These are phyloP conservation scores for Magnusiomyces magnusii DNA, from an alignment of 1,139 yeast species.

Conservation along the genomic window DNA sequence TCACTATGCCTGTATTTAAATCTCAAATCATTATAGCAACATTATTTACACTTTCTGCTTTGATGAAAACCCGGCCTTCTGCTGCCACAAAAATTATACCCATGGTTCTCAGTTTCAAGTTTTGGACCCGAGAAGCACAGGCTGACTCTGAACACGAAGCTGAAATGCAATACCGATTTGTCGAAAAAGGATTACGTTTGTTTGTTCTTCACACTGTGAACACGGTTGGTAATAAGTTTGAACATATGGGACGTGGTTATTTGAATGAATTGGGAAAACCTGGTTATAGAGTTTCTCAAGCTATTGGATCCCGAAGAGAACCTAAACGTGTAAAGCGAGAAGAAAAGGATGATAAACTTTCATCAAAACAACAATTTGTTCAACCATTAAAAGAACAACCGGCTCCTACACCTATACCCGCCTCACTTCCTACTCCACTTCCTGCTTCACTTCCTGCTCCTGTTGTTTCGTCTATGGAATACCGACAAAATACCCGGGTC, in stretches of 20 bases:
- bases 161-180: slow-evolving; percentile 31
- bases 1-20: slow-evolving; percentile 38
- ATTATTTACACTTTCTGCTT: slow-evolving; percentile 32
- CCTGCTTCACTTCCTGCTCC: not conserved
- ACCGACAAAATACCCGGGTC: slow-evolving; percentile 25
- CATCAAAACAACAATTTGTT: not conserved
- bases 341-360: not conserved
- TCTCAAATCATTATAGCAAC: slow-evolving; percentile 31
- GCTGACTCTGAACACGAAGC: slow-evolving; percentile 20
- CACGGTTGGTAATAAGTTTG: slow-evolving; percentile 9
- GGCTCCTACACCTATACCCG: not conserved
- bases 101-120: slow-evolving; percentile 32
- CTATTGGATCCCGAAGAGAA: slow-evolving; percentile 9
- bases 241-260: slow-evolving; percentile 29
- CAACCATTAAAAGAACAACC: not conserved
- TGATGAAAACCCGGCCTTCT: slow-evolving; percentile 32
- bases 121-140: slow-evolving; percentile 21
- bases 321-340: not conserved
- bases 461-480: not conserved
- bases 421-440: slow-evolving; percentile 21
- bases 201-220: slow-evolving; percentile 31
- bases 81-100: slow-evolving; percentile 30
- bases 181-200: slow-evolving; percentile 34
- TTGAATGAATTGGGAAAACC: slow-evolving; percentile 25
- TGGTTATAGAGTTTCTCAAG: slow-evolving; percentile 28